Base-by-base conservation (phyloP, 2,329 filamentous ascomycete genomes). In the Ophiobolus disseminans region DNA sequence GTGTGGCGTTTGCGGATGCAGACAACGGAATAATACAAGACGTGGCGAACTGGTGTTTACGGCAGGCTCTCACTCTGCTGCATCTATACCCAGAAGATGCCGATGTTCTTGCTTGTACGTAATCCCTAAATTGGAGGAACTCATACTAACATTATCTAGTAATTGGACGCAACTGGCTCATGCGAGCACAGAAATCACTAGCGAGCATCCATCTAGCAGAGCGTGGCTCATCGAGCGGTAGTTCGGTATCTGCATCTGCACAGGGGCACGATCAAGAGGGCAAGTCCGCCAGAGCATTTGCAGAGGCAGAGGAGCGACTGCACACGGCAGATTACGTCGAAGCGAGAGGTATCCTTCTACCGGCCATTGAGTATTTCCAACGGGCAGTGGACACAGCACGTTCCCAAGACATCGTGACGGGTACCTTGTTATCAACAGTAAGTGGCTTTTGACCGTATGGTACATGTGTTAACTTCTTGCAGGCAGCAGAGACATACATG, bases 401-500 rank as follows among this genome's bases (percentile, higher is more conserved):
- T 32, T 56, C 59, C 14, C 73, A 76, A 48, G 66, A 68, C 5
- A 56, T 43, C 5, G 51, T 75, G 5, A 74, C 69, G 16, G 79
- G 79, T 19, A 65, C 73, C 41, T 61, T 82, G 6, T 69, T 82
- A 14, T 68, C 75, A 30, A 72, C 68, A 26, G 80, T 80, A 60
- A 59, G 74, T 68, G n/a, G 11, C 22, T 13, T 21, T 13, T 10
- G 19, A 10, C 43, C 45, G 14, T n/a, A 11, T 11, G 4, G 43
- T 23, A 31, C 30, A 11, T 25, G 13, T 31, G 32, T 34, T 63
- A 28, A 55, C 48, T 19, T 28, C 14, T 11, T 11, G 35, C 43
- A 63, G 60, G 74, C 79, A 25, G 79, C 80, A 16, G 79, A 82
- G 67, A 76, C 79, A 25, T 75, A 75, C 49, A 82, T 82, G 76